Evolutionary conservation across 306 rosid species (phyloP).

Genomic region (Rosa chinensis): DNA sequence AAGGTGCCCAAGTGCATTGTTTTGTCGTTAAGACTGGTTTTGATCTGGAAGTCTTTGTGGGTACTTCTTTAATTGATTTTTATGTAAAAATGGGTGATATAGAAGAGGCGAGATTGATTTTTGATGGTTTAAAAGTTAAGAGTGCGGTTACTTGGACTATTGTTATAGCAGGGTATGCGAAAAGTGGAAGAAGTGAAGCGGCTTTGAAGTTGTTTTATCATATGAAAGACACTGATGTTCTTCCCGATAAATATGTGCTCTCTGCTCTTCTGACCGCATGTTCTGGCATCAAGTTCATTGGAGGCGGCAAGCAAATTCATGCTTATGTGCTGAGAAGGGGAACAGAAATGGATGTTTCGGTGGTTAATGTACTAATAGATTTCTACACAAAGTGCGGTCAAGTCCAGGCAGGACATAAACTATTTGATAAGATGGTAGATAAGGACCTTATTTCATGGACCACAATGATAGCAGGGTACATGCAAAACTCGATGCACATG

Average conservation of each 20-base stretch:
- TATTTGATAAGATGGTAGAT: slow-evolving; percentile 49
- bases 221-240: slow-evolving; percentile 52
- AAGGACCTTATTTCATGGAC: slow-evolving; percentile 84
- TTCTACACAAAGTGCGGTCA: slow-evolving; percentile 75
- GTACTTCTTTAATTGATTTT: slow-evolving; percentile 76
- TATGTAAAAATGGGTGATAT: slow-evolving; percentile 58
- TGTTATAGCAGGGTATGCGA: slow-evolving; percentile 66
- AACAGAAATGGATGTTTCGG: slow-evolving; percentile 61
- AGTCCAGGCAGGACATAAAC: slow-evolving; percentile 48
- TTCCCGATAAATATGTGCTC: slow-evolving; percentile 68
- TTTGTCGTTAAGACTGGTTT: slow-evolving; percentile 59
- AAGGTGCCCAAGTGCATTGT: slow-evolving; percentile 63
- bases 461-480: slow-evolving; percentile 86
- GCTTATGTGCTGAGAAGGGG: slow-evolving; percentile 62
- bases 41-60: slow-evolving; percentile 71
- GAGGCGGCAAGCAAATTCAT: slow-evolving; percentile 86
- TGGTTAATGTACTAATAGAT: slow-evolving; percentile 72
- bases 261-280: slow-evolving; percentile 85
- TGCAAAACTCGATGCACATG: slow-evolving; percentile 71
- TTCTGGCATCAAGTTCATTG: slow-evolving; percentile 56
- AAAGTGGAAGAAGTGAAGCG: slow-evolving; percentile 62
- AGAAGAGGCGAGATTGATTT: slow-evolving; percentile 62
- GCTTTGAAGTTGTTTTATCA: slow-evolving; percentile 61
- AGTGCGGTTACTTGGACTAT: slow-evolving; percentile 76
- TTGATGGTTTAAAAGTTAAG: slow-evolving; percentile 53